phyloP scores from a whole-genome alignment of 805 yeast species.

The Ogataea wickerhamii region DNA sequence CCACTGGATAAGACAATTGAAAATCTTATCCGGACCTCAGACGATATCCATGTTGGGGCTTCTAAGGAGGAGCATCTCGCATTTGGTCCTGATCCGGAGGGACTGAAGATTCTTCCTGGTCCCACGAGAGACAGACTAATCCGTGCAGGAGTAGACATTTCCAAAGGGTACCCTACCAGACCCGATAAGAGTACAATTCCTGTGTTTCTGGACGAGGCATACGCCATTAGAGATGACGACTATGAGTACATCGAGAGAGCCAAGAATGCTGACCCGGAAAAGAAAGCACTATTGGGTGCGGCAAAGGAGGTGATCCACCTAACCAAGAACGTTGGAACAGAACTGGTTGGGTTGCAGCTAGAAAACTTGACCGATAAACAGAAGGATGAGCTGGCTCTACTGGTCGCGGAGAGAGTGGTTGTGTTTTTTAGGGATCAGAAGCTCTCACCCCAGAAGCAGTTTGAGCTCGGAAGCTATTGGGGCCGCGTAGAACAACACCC shows the following conservation, averaged over 20 bases:
- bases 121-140: conserved; percentile 28
- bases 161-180: conserved; percentile 36
- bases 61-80: conserved; percentile 1
- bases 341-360: conserved; percentile 41
- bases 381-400: conserved; percentile 41
- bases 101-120: conserved; percentile 26
- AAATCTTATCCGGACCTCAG: conserved; percentile 12
- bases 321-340: conserved; percentile 41
- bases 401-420: conserved; percentile 44
- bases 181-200: conserved; percentile 33
- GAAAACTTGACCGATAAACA: conserved; percentile 38
- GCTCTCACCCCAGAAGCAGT: conserved; percentile 38
- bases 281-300: conserved; percentile 38
- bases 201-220: conserved; percentile 37
- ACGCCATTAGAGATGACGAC: conserved; percentile 31
- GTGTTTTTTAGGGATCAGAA: conserved; percentile 48
- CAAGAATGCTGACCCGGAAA: conserved; percentile 36
- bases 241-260: conserved; percentile 32
- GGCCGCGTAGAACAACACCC: conserved; percentile 40
- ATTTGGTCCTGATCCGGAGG: conserved; percentile 13
- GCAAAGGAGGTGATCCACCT: conserved; percentile 39
- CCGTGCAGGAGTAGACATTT: conserved; percentile 33
- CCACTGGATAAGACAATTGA: conserved; percentile 15
- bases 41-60: conserved; percentile 4
- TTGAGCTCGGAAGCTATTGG: conserved; percentile 40